Percentiles rank a stretch among this genome's conserved stretches.
These are phyloP conservation scores for Boletus speciosus DNA, from an alignment of 768 basidiomycete species.

Conservation along the genomic window DNA sequence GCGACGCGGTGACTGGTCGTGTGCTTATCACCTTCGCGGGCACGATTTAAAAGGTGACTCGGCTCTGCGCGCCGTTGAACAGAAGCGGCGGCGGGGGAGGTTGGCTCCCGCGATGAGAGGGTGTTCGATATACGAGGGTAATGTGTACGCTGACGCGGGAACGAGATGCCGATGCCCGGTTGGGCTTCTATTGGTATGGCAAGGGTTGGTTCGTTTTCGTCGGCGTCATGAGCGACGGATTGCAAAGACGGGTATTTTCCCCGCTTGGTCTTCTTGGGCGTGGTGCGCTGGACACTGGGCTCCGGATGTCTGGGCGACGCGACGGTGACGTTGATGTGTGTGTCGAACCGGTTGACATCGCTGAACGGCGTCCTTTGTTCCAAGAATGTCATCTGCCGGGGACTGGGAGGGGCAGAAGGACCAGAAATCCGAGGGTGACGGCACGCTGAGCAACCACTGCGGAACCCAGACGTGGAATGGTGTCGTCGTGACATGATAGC, in stretches of 20 bases:
- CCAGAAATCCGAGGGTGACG: conserved; percentile 18
- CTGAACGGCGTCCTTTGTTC: background rate
- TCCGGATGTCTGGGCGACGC: background rate
- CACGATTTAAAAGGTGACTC: conserved; percentile 3
- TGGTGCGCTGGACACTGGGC: background rate
- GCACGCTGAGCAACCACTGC: conserved; percentile 29
- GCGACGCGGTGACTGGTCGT: conserved; percentile 11
- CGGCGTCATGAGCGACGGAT: background rate
- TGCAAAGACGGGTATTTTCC: background rate
- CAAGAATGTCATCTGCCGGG: background rate
- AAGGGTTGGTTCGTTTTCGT: conserved; percentile 21
- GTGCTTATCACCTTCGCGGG: conserved; percentile 13
- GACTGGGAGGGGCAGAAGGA: conserved; percentile 12
- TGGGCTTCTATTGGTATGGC: background rate
- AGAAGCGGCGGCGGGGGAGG: conserved; percentile 3
- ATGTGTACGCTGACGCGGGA: conserved; percentile 12
- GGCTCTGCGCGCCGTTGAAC: conserved; percentile 2
- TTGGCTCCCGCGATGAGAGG: background rate
- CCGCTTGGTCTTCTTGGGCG: conserved; percentile 7
- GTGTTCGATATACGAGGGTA: conserved; percentile 12
- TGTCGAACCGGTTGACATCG: background rate
- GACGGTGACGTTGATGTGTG: background rate
- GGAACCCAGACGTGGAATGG: conserved; percentile 19
- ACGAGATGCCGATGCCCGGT: conserved; percentile 7
- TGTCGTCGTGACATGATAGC: conserved; percentile 3